Evolutionary conservation across 305 asterid species (phyloP), one percentile per base, ranked within the genome.

Genomic region (Rubia peregrina): DNA sequence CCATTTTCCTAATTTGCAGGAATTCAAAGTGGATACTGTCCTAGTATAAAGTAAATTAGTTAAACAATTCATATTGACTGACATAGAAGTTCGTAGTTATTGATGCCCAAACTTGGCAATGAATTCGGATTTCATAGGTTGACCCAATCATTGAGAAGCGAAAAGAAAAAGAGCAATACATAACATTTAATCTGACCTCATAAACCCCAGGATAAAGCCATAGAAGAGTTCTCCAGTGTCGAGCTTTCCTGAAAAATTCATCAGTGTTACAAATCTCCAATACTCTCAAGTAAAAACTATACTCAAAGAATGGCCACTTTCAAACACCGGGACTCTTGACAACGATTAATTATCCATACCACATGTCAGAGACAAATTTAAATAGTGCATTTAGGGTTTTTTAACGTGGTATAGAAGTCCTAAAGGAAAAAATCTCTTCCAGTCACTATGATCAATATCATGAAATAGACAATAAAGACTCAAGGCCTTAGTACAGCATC

Each of bases 151-250:
- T 46, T 48, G 5, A 53, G 57, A 5, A 33, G 33, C 21, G 33
- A 3, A 53, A 68, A 53, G 14, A 68, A 53, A 13, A 68, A 14
- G 24, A 68, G 21, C 24, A 7, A 33, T n/a, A 1, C 21, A 14
- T 9, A 14, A 12, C 38, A 30, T 49, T 38, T 33, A 38, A 61
- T 46, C 79, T 53, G 63, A 90, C 98, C 97, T 90, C 96, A 68
- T 93, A 93, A 70, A 84, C 83, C 70, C 97, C 97, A 57, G 95
- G 97, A 86, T 93, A 93, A 66, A 93, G 91, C 97, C 98, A 93
- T 80, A 93, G 75, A 42, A 79, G 77, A 5, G 85, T 76, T 80
- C 72, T 83, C 98, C 98, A 93, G 64, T 84, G 80, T 72, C 46
- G 86, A 73, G 88, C 71, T 75, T 80, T 70, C 87, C 97, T 92